Base-by-base conservation (phyloP, 2,329 filamentous ascomycete genomes). In the Venturia oleaginea region DNA sequence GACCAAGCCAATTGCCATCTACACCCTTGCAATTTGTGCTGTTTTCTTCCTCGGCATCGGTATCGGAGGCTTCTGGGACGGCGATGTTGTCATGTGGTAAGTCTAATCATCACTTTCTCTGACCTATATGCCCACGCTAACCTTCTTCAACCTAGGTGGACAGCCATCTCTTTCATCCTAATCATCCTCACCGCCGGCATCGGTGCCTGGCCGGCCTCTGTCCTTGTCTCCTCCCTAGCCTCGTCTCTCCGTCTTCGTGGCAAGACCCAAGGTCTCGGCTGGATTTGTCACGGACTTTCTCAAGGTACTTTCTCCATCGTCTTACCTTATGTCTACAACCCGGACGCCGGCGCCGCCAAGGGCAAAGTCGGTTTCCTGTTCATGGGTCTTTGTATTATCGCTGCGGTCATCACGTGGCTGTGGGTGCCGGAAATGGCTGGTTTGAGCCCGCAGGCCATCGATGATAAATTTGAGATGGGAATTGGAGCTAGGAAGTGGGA, bases 361-460 rank as follows among this genome's bases (percentile, higher is more conserved):
- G 77, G 73, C 0, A 79, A 78, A 66, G 75, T 74, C 0, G 78
- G 75, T 0, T 79, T 79, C 64, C 72, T 78, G 5, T 79, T 75
- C 66, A 69, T 71, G 13, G 76, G 68, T 0, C 67, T 75, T n/a
- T 75, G 72, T 66, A 6, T 74, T 0, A 2, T 76, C 0, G 72
- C 74, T 22, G 70, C 76, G 2, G 64, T 72, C 1, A 57, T 78
- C 0, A 76, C 78, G 0, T 85, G 76, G 73, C 71, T 76, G 13
- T 73, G 74, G 42, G 72, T 85, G 0, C 83, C 83, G 0, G 83
- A 86, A 69, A 84, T 83, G 73, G 80, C 79, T 70, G 79, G 79
- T 4, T 71, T 80, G 24, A 79, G 71, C 1, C 72, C 77, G 0
- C 73, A 73, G 43, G 80, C 83, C 68, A 80, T 84, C 65, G 81